Evolutionary conservation across 805 yeast species (phyloP).

Genomic region (Helenozyma rhizophorensis): DNA sequence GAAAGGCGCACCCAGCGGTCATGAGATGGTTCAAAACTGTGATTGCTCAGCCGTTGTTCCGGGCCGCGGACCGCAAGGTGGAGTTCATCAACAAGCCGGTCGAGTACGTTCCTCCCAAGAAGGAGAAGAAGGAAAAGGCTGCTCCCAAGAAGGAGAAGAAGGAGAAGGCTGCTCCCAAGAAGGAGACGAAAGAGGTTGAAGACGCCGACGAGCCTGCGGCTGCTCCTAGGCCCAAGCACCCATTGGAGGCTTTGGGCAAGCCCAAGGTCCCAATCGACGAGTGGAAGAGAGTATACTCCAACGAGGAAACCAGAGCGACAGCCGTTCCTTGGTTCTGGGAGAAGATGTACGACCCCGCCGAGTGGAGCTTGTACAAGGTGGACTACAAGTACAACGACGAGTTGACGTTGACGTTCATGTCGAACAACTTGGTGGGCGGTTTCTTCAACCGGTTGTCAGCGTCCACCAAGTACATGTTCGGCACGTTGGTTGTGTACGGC

Average conservation of each 20-base stretch:
- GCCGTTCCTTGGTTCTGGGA: conserved; percentile 98
- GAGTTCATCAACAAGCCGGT: conserved; percentile 61
- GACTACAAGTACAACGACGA: conserved; percentile 98
- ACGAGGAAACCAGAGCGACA: conserved; percentile 91
- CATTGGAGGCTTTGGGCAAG: conserved; percentile 79
- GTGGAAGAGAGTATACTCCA: conserved; percentile 96
- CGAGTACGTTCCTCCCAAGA: conserved; percentile 58
- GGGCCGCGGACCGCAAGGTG: conserved; percentile 46
- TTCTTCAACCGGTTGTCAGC: conserved; percentile 93
- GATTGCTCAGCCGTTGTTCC: conserved; percentile 41
- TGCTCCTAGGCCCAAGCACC: conserved; percentile 84
- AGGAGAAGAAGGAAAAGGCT: conserved; percentile 57
- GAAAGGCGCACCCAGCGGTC: conserved; percentile 55
- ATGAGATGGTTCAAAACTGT: conserved; percentile 71
- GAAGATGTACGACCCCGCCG: conserved; percentile 82
- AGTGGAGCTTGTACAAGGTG: conserved; percentile 93
- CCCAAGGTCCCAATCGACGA: conserved; percentile 71
- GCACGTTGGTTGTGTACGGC: conserved; percentile 92
- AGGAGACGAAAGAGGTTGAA: too few species aligned
- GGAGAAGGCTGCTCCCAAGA: conserved; percentile 28
- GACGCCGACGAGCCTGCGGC: conserved; percentile 35
- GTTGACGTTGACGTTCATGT: conserved; percentile 95
- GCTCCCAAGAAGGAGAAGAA: conserved; percentile 29
- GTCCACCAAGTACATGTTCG: conserved; percentile 92
- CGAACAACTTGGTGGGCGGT: conserved; percentile 96